phyloP scores from a whole-genome alignment of 78 protist species.

The Pelomyxa schiedti region DNA sequence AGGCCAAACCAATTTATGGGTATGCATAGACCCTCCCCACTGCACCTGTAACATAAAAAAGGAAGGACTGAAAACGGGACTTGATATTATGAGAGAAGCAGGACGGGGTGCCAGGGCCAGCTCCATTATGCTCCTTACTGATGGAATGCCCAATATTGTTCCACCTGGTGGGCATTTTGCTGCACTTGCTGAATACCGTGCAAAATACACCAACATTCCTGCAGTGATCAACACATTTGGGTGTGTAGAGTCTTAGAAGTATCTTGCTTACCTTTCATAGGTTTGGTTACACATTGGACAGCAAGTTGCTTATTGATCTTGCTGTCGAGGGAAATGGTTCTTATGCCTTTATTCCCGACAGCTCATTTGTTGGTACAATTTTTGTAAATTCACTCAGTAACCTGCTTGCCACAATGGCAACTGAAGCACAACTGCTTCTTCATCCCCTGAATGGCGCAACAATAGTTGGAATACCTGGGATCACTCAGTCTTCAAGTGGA shows the following conservation, averaged over 20 bases:
- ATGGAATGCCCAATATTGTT: conserved; percentile 41
- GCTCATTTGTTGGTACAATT: conserved; percentile 41
- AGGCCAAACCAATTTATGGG: conserved; percentile 58
- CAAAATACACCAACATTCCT: too few species aligned
- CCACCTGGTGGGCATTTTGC: conserved; percentile 56
- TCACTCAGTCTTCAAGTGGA: too few species aligned
- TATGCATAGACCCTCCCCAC: conserved; percentile 18
- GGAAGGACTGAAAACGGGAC: conserved; percentile 30
- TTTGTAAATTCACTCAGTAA: conserved; percentile 42
- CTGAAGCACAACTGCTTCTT: background rate
- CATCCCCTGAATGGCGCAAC: background rate
- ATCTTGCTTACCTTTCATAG: conserved; percentile 41
- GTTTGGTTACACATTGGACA: conserved; percentile 57
- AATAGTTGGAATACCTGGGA: too few species aligned
- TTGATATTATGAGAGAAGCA: conserved; percentile 14
- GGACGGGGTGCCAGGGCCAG: background rate
- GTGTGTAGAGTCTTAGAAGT: too few species aligned
- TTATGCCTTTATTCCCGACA: conserved; percentile 48
- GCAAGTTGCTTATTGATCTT: conserved; percentile 23
- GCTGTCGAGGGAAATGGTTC: conserved; percentile 34
- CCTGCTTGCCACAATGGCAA: background rate
- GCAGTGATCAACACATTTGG: conserved; percentile 63
- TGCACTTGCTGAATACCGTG: conserved; percentile 18
- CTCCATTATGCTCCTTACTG: conserved; percentile 41
- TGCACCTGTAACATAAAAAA: background rate